Evolutionary conservation across 352 stramenopile genomes (phyloP).

Genomic region (Phytophthora pinifolia): DNA sequence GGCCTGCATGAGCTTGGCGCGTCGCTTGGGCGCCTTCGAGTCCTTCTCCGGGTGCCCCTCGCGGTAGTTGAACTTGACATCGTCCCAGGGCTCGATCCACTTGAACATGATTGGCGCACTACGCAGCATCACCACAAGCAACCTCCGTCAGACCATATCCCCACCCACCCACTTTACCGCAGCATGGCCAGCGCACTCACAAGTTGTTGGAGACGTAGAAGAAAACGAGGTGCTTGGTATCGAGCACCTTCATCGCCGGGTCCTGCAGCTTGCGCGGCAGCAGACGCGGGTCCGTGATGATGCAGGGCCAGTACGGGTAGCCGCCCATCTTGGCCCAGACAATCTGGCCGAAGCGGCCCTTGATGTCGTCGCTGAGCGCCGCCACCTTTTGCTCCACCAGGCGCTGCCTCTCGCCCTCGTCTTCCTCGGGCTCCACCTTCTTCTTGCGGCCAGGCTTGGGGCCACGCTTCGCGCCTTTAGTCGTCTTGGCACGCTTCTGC

Average conservation of each 20-base stretch:
- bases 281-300: constrained; percentile 66
- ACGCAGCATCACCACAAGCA: too few species aligned
- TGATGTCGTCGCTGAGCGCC: constrained; percentile 57
- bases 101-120: constrained; percentile 59
- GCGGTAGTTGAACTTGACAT: constrained; percentile 67
- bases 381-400: constrained; percentile 40
- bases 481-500: constrained; percentile 38
- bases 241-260: constrained; percentile 50
- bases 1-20: constrained; percentile 58
- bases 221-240: constrained; percentile 75
- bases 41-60: constrained; percentile 64
- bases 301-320: constrained; percentile 79
- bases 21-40: constrained; percentile 73
- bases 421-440: constrained; percentile 24
- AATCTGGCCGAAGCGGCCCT: constrained; percentile 69
- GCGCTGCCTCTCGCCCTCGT: constrained; percentile 35
- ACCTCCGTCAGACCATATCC: too few species aligned
- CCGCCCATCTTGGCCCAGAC: constrained; percentile 84
- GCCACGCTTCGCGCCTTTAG: constrained; percentile 31
- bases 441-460: constrained; percentile 37
- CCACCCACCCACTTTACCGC: not conserved
- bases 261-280: constrained; percentile 47
- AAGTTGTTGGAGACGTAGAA: constrained; percentile 83
- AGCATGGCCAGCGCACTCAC: constrained; percentile 31
- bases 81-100: constrained; percentile 72